A percentile compares a stretch with the other conserved stretches of the same genome.
These are phyloP conservation scores for Paramarasmius palmivorus DNA, from an alignment of 1,284 basidiomycete genomes.

Conservation along the genomic window DNA sequence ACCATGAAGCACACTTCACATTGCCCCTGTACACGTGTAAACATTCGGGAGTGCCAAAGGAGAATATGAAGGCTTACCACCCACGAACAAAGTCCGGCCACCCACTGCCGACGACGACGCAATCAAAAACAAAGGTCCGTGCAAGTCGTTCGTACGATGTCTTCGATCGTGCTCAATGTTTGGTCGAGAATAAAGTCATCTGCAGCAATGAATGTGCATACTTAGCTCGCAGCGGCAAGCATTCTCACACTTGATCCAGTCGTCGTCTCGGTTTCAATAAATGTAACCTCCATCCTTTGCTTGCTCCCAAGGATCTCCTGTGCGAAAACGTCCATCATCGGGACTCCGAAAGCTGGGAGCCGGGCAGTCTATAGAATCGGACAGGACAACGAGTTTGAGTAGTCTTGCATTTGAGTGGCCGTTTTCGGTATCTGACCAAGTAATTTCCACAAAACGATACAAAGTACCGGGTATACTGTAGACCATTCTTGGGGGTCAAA, in stretches of 20 bases:
- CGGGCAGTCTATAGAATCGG: constrained; percentile 51
- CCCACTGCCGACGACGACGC: constrained; percentile 4
- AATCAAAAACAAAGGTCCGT: constrained; percentile 7
- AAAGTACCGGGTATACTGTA: constrained; percentile 45
- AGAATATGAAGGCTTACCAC: too few relatives aligned
- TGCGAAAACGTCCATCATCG: constrained; percentile 54
- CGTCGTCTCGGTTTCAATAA: constrained; percentile 57
- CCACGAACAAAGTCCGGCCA: too few relatives aligned
- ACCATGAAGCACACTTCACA: too few relatives aligned
- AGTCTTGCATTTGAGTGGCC: constrained; percentile 35
- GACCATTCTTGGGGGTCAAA: constrained; percentile 33
- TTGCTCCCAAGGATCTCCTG: constrained; percentile 57
- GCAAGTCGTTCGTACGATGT: constrained; percentile 4
- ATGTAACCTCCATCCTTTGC: constrained; percentile 44
- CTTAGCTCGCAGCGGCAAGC: constrained; percentile 58
- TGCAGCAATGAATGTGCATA: constrained; percentile 19
- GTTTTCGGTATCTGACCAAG: constrained; percentile 20
- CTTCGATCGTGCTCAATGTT: constrained; percentile 6
- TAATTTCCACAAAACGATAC: constrained; percentile 60
- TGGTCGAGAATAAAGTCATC: background rate
- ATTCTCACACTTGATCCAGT: constrained; percentile 63
- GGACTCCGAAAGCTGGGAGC: constrained; percentile 42
- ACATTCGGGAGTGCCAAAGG: too few relatives aligned
- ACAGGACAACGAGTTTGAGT: constrained; percentile 50
- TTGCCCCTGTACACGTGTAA: too few relatives aligned